Evolutionary conservation across 305 asterid species (phyloP).

Genomic region (Nicotiana rustica): DNA sequence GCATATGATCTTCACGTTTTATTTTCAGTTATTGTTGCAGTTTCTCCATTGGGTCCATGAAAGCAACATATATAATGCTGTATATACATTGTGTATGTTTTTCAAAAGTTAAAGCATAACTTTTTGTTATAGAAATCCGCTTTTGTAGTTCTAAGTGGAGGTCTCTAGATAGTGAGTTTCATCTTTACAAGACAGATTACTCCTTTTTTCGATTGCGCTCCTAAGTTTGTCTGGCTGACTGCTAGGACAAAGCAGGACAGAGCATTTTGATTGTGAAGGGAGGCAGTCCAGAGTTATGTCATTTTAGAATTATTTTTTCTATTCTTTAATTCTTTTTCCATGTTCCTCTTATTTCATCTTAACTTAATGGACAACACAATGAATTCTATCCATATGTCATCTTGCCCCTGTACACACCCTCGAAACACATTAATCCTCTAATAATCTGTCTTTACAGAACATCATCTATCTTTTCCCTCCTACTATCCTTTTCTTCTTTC

Average conservation of each 20-base stretch:
- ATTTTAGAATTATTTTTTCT: neutral
- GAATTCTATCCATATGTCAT: neutral
- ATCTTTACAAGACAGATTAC: neutral
- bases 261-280: conserved; percentile 22
- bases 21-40: neutral
- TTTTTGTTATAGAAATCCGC: neutral
- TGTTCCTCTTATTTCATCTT: neutral
- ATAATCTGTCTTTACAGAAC: neutral
- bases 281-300: neutral
- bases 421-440: neutral
- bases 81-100: neutral
- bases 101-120: conserved; percentile 24
- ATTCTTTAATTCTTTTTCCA: conserved; percentile 2
- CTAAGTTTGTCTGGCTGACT: conserved; percentile 15
- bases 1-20: neutral
- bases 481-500: neutral
- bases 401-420: conserved; percentile 21
- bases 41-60: neutral
- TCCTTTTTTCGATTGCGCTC: conserved; percentile 9
- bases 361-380: conserved; percentile 6
- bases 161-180: conserved; percentile 9
- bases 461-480: neutral
- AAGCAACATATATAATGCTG: neutral
- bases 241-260: neutral
- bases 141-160: neutral